A percentile compares a stretch with the other conserved stretches of the same genome.
phyloP scores from a whole-genome alignment of 2,329 filamentous ascomycete species.

The Pseudofabraea citricarpa region DNA sequence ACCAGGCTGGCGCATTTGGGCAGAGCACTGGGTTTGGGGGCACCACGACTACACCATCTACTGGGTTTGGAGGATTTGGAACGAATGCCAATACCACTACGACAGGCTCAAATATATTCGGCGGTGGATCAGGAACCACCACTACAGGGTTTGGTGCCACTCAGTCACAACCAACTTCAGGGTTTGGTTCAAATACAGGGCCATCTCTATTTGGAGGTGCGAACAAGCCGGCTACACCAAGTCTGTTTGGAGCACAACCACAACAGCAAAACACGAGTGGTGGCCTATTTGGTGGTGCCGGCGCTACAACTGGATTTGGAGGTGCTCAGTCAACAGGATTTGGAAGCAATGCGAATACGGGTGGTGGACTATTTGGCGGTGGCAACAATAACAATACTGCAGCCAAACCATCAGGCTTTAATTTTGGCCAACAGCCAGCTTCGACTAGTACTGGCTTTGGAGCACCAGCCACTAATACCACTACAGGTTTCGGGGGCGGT shows the following conservation, averaged over 20 bases:
- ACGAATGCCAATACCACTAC: conserved; percentile 14
- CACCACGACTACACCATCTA: conserved; percentile 26
- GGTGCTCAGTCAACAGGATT: conserved; percentile 20
- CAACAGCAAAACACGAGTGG: conserved; percentile 1
- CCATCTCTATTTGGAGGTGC: conserved; percentile 31
- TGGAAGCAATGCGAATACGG: conserved; percentile 19
- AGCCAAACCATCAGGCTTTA: conserved; percentile 29
- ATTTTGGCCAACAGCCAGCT: conserved; percentile 21
- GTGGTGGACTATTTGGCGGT: conserved; percentile 20
- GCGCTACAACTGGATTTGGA: conserved; percentile 23
- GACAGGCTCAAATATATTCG: conserved; percentile 27
- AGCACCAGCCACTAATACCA: conserved; percentile 13
- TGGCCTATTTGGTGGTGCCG: background rate
- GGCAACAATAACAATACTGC: conserved; percentile 29
- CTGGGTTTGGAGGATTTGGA: conserved; percentile 34
- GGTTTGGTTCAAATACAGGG: conserved; percentile 41
- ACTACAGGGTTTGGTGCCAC: conserved; percentile 40
- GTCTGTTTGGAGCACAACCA: conserved; percentile 31
- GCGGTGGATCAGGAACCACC: conserved; percentile 33
- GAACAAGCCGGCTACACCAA: conserved; percentile 18
- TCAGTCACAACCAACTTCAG: conserved; percentile 35
- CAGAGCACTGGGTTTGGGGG: conserved; percentile 43
- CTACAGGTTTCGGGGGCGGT: conserved; percentile 19
- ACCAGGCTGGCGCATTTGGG: conserved; percentile 79
- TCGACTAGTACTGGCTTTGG: conserved; percentile 21